Evolutionary conservation across 176 grass and related monocot genomes (phyloP), one percentile per base, ranked within the genome.

Genomic region (Musa schizocarpa): DNA sequence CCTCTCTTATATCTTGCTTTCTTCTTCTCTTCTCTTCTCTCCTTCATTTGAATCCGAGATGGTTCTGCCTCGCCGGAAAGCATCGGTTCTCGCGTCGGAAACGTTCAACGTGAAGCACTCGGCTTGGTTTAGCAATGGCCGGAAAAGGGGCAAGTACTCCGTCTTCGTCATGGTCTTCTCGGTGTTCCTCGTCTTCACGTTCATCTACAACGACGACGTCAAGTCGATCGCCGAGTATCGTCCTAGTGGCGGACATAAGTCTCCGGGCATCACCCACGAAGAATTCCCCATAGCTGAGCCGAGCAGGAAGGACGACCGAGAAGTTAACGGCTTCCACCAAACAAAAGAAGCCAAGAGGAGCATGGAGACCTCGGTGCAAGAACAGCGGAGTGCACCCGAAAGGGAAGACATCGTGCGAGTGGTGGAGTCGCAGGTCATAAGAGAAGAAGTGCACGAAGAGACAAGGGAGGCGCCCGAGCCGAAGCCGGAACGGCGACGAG

Each of bases 171-270:
- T 63, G 3, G 57, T 65, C 78, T 52, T 53, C 69, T 61, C 57
- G 13, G 43, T 62, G 29, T 53, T 80, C 12, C 69, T 80, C 43
- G 73, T 80, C 69, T 70, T 70, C 78, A 6, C 62, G 20, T 63
- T 80, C 43, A n/a, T 80, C 56, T 80, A 80, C 69, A 65, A 71
- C 58, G 78, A 80, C 21, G 78, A 80, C 58, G 69, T 80, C 65
- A 72, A 73, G 13, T 65, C 78, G 54, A 71, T 80, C 48, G 21
- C 57, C 49, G 78, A 72, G 55, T 19, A 51, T 55, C 68, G 68
- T 49, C 52, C 72, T 34, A 48, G 54, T 19, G 52, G 54, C n/a
- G 11, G 27, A 50, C 13, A 11, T 12, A 61, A n/a, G 54, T 52
- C 68, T 10, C 19, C 21, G 11, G 65, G 53, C 5, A 19, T 54